Base-by-base conservation (phyloP, 2,329 filamentous ascomycete genomes). In the Hypoxylon sp. region DNA sequence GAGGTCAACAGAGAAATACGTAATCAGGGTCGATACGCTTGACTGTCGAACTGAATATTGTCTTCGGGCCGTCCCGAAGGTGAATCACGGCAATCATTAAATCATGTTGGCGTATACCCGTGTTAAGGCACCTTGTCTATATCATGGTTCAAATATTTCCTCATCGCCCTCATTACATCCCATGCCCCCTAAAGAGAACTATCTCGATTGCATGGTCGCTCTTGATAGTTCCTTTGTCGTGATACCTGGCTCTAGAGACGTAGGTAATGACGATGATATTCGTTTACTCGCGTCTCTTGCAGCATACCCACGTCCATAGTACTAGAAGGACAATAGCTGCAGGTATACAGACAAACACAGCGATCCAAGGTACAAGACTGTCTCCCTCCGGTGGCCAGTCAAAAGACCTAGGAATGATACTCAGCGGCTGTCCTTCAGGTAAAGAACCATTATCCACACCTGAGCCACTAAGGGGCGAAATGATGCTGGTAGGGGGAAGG, bases 321-420 rank as follows among this genome's bases (percentile, higher is more conserved):
- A n/a, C n/a, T n/a, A 71, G 19, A 17, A 69, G 15, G 0, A 71
- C 24, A n/a, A 71, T 10, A 4, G 6, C 11, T n/a, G 6, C 11
- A 4, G 54, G 48, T 2, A 13, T 8, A 10, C 53, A 61, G 10
- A 69, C 7, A 11, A 71, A 71, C 5, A 69, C 24, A 10, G 53
- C 69, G 10, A 67, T 60, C 69, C 69, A 71, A 27, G 67, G 39
- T 0, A 53, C 63, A 3, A 71, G 69, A 3, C 67, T 71, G 2
- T 29, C 39, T 35, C 54, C 63, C 1, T 15, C 42, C 3, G 69
- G 69, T 17, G 69, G 69, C 69, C 69, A 71, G 35, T 35, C 53
- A 5, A 71, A 50, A 29, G 62, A 65, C 31, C 46, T 21, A 3
- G 48, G 21, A 13, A 11, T 7, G 7, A 31, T 42, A 0, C 42